Evolutionary conservation across 2,329 filamentous ascomycete species (phyloP).

Genomic region (Alternaria incomplexa): DNA sequence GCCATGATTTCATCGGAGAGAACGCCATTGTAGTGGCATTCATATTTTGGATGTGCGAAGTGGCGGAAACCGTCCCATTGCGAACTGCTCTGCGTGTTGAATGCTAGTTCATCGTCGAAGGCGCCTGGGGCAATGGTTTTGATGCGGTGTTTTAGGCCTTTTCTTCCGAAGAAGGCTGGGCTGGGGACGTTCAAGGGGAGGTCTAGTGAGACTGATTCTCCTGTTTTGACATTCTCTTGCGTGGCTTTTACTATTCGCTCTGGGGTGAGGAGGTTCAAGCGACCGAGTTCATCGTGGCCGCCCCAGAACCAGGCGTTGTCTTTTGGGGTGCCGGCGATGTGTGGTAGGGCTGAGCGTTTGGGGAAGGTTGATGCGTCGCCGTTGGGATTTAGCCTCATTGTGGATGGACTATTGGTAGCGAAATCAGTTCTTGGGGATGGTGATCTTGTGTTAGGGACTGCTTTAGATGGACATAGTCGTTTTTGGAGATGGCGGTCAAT

Average conservation of each 20-base stretch:
- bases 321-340: constrained; percentile 28
- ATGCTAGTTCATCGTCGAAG: constrained; percentile 37
- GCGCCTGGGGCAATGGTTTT: constrained; percentile 21
- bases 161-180: constrained; percentile 62
- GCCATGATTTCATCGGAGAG: constrained; percentile 33
- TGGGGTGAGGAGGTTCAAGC: constrained; percentile 66
- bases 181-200: constrained; percentile 63
- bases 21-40: constrained; percentile 41
- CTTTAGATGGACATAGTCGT: background rate
- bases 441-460: background rate
- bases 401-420: background rate
- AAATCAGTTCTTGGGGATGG: too few species aligned
- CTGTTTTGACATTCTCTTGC: constrained; percentile 58
- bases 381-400: constrained; percentile 28
- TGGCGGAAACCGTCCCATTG: constrained; percentile 49
- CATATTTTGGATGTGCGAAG: constrained; percentile 35
- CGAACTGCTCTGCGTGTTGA: constrained; percentile 44
- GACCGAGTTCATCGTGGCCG: constrained; percentile 55
- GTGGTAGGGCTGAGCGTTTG: constrained; percentile 25
- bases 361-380: constrained; percentile 26
- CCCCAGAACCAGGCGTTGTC: constrained; percentile 35
- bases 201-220: constrained; percentile 62
- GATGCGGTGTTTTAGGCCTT: constrained; percentile 55
- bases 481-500: background rate
- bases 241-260: constrained; percentile 60